Evolutionary conservation across 805 yeast species (phyloP).

Genomic region (Tetrapisispora taiwanensis): DNA sequence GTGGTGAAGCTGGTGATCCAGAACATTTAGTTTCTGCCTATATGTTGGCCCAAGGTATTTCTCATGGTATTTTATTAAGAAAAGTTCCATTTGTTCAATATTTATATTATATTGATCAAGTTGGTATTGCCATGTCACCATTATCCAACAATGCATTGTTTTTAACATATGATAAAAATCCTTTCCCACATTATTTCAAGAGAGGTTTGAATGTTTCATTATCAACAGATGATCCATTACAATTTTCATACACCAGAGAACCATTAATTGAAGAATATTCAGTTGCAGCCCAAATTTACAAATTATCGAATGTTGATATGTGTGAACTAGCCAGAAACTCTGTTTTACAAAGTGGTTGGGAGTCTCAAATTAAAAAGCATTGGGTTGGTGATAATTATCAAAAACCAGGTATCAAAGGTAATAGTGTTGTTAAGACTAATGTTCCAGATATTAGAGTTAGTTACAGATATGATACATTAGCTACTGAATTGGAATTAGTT

Average conservation of each 20-base stretch:
- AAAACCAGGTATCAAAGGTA: constrained; percentile 60
- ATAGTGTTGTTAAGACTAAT: constrained; percentile 86
- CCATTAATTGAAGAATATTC: constrained; percentile 96
- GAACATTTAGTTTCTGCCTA: constrained; percentile 90
- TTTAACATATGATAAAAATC: constrained; percentile 92
- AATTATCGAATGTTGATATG: constrained; percentile 90
- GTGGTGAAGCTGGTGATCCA: constrained; percentile 99
- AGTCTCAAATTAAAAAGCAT: constrained; percentile 70
- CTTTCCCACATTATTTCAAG: constrained; percentile 82
- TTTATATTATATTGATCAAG: constrained; percentile 83
- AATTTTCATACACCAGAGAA: constrained; percentile 92
- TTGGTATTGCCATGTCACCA: constrained; percentile 98
- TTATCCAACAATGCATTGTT: constrained; percentile 92
- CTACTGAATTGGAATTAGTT: constrained; percentile 60
- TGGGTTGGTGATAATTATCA: constrained; percentile 75
- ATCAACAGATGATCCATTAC: constrained; percentile 96
- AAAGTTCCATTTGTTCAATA: constrained; percentile 94
- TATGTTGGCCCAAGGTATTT: constrained; percentile 80
- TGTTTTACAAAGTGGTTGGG: constrained; percentile 91
- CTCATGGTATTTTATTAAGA: constrained; percentile 89
- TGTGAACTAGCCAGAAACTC: constrained; percentile 93
- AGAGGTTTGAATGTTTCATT: constrained; percentile 90
- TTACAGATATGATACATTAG: constrained; percentile 73
- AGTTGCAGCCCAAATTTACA: constrained; percentile 96
- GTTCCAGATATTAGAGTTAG: constrained; percentile 84